Evolutionary conservation across 1,284 basidiomycete genomes (phyloP).

Genomic region (Leccinum subrobustum): DNA sequence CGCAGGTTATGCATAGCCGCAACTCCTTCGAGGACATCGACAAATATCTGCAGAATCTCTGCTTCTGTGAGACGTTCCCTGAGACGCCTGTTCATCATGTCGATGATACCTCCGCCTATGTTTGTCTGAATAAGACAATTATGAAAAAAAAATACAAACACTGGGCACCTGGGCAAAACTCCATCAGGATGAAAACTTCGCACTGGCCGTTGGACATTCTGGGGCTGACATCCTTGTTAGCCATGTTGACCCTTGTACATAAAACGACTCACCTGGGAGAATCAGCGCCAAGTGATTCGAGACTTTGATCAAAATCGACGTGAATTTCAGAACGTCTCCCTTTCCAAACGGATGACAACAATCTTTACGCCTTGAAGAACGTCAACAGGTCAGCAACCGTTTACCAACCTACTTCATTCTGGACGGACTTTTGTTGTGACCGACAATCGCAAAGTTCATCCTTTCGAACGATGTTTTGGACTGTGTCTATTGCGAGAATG

Average conservation of each 20-base stretch:
- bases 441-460: slow-evolving; percentile 76
- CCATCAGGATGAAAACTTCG: slow-evolving; percentile 99
- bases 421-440: slow-evolving; percentile 48
- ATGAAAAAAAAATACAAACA: slow-evolving; percentile 5
- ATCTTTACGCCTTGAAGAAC: slow-evolving; percentile 49
- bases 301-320: slow-evolving; percentile 77
- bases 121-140: slow-evolving; percentile 9
- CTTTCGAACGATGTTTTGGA: slow-evolving; percentile 66
- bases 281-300: slow-evolving; percentile 85
- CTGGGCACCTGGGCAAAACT: slow-evolving; percentile 75
- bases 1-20: slow-evolving; percentile 94
- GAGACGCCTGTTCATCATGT: slow-evolving; percentile 97
- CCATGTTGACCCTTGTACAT: neutral
- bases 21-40: slow-evolving; percentile 91
- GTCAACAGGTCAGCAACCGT: slow-evolving; percentile 10
- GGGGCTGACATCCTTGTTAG: slow-evolving; percentile 40
- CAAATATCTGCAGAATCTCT: slow-evolving; percentile 97
- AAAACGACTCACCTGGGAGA: slow-evolving; percentile 55
- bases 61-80: slow-evolving; percentile 91
- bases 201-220: slow-evolving; percentile 79
- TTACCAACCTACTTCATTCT: neutral
- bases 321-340: slow-evolving; percentile 69
- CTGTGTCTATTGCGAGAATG: slow-evolving; percentile 56
- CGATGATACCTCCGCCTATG: slow-evolving; percentile 94
- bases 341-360: slow-evolving; percentile 65